A percentile compares a stretch with the other conserved stretches of the same genome.
Conservation (phyloP, 208 protist species). For the Leishmania martiniquensis region DNA sequence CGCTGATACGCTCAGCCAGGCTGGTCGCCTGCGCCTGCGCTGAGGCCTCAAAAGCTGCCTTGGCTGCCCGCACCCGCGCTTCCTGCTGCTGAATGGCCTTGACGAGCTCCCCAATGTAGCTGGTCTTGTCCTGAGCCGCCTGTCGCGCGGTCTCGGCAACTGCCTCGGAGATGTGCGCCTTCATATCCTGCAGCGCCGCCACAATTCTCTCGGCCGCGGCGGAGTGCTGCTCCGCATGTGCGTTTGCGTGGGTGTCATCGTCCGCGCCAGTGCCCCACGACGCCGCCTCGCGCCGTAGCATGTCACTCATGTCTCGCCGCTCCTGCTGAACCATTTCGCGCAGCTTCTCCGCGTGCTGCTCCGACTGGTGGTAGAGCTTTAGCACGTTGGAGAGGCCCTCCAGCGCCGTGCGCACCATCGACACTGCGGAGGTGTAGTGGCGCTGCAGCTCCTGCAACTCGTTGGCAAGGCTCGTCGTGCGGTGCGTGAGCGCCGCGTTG, state of each 20-base stretch:
- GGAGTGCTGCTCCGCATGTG: slow-evolving; percentile 20
- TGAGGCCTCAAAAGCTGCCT: slow-evolving; percentile 55
- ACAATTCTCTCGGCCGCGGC: slow-evolving; percentile 28
- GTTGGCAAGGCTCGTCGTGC: slow-evolving; percentile 27
- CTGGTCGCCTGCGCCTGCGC: slow-evolving; percentile 47
- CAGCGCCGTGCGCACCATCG: slow-evolving; percentile 52
- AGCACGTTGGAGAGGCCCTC: slow-evolving; percentile 41
- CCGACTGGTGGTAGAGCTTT: slow-evolving; percentile 48
- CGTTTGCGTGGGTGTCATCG: slow-evolving; percentile 1
- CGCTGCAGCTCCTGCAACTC: slow-evolving; percentile 43
- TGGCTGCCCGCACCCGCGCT: slow-evolving; percentile 43
- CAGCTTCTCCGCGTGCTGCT: slow-evolving; percentile 49
- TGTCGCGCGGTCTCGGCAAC: slow-evolving; percentile 35
- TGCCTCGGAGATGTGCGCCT: slow-evolving; percentile 51
- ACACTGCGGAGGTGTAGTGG: slow-evolving; percentile 43
- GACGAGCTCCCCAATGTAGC: slow-evolving; percentile 52
- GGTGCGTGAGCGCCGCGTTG: slow-evolving; percentile 54
- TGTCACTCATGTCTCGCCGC: slow-evolving; percentile 53
- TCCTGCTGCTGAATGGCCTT: slow-evolving; percentile 67
- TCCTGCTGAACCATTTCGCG: slow-evolving; percentile 50
- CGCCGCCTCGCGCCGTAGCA: slow-evolving; percentile 52
- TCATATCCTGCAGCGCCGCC: slow-evolving; percentile 43
- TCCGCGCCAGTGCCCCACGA: slow-evolving; percentile 23
- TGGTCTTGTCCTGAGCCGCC: slow-evolving; percentile 41
- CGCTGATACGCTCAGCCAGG: slow-evolving; percentile 57